A percentile compares a stretch with the other conserved stretches of the same genome.
Conservation (phyloP, 2,329 filamentous ascomycete genomes). For the Penicillium italicum region DNA sequence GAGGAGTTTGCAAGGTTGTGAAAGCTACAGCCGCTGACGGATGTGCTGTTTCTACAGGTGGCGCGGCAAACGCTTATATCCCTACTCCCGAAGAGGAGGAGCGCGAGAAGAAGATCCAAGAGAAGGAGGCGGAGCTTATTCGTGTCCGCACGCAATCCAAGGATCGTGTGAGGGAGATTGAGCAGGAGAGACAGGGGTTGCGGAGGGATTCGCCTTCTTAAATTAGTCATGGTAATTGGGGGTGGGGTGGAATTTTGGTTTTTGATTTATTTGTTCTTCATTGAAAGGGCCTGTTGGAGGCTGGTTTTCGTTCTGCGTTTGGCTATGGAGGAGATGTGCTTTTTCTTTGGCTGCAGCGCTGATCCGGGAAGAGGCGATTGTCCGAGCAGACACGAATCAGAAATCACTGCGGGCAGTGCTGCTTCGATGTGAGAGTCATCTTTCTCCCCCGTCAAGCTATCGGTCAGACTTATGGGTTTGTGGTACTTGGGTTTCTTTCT, state of each 20-base stretch:
- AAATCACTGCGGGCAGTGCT: conserved; percentile 14
- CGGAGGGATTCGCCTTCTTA: conserved; percentile 10
- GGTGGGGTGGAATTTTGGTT: not conserved
- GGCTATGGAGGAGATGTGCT: not conserved
- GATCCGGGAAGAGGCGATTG: not conserved
- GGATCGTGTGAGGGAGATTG: conserved; percentile 29
- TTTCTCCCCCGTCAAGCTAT: conserved; percentile 9
- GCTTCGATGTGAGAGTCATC: conserved; percentile 2
- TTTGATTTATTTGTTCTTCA: not conserved
- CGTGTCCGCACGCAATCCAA: conserved; percentile 29
- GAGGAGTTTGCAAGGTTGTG: too few relatives aligned
- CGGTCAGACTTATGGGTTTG: not conserved
- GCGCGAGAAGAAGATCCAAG: conserved; percentile 28
- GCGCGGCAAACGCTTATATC: conserved; percentile 37
- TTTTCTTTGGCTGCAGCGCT: not conserved
- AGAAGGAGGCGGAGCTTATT: conserved; percentile 36
- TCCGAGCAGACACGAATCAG: not conserved
- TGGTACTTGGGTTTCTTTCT: not conserved
- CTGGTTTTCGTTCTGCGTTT: not conserved
- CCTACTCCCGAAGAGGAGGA: conserved; percentile 25
- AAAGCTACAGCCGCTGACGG: not conserved
- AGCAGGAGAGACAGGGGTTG: conserved; percentile 20
- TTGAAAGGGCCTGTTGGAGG: not conserved
- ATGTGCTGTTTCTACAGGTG: conserved; percentile 23
- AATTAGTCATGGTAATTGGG: not conserved